Base-by-base conservation (phyloP, 73 alveolate species). In the Stentor coeruleus region DNA sequence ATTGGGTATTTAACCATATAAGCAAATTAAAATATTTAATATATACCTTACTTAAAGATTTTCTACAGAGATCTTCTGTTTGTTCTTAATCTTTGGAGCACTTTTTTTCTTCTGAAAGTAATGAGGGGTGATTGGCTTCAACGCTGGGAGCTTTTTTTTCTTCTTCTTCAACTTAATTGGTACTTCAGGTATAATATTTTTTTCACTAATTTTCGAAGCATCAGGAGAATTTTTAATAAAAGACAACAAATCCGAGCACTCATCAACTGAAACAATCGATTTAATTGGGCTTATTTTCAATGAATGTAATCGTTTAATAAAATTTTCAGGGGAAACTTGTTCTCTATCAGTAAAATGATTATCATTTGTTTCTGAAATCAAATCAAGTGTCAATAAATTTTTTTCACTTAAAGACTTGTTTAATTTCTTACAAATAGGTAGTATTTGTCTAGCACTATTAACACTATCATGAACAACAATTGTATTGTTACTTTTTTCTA, bases 71-170 rank as follows among this genome's bases (percentile, higher is more conserved):
- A 49, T 49, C 20, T 20, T 49, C 66, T 6, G 28, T 49, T 49
- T 49, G 6, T 49, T 6, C 66, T 49, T 49, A 11, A 49, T 11
- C 66, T 49, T 6, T 11, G 66, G 66, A 49, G 66, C 66, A 49
- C 66, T 49, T 49, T 20, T 6, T 20, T 49, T 49, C 20, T 49
- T 49, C 6, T 49, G 66, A 20, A 49, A 49, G 66, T 49, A 49
- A 49, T 49, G 66, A 49, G 66, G 66, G 20, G 66, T 49, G 6
- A 49, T 49, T 20, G 66, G 66, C 66, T 49, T 49, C 66, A 49
- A 49, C 20, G 66, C 6, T 6, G 66, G 66, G 20, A 49, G 66
- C 20, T 49, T 49, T 49, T 49, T 49, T 6, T 49, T 11, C 20
- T 49, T 49, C 20, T 49, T 49, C 66, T 11, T 49, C 20, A 20